Evolutionary conservation across 2,329 filamentous ascomycete species (phyloP).

Genomic region (Decorospora gaudefroyi): DNA sequence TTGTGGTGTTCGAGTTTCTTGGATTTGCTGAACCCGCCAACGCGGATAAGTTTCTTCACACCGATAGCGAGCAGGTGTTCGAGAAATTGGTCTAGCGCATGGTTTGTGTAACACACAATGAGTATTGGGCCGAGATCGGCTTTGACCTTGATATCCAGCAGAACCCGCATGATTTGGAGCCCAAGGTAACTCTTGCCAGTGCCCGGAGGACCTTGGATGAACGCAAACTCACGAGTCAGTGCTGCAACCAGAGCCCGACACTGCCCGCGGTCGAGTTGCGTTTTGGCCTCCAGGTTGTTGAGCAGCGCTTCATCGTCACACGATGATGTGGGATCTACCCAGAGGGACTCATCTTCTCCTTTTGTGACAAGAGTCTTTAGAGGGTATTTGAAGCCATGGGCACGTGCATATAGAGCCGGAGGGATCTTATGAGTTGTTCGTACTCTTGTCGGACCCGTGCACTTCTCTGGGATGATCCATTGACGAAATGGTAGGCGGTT

Average conservation of each 20-base stretch:
- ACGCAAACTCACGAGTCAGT: slow-evolving; percentile 58
- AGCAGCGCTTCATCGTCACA: slow-evolving; percentile 23
- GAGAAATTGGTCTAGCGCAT: slow-evolving; percentile 63
- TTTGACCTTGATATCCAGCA: slow-evolving; percentile 53
- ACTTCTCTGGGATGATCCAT: slow-evolving; percentile 32
- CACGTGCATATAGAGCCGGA: slow-evolving; percentile 33
- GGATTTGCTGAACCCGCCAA: slow-evolving; percentile 64
- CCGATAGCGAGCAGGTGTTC: slow-evolving; percentile 60
- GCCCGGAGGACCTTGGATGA: slow-evolving; percentile 72
- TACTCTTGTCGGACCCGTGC: neutral
- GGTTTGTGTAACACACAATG: slow-evolving; percentile 56
- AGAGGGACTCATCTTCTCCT: slow-evolving; percentile 1
- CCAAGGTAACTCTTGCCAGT: slow-evolving; percentile 70
- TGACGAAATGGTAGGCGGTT: slow-evolving; percentile 33
- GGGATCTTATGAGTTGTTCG: slow-evolving; percentile 23
- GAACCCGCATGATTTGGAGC: slow-evolving; percentile 60
- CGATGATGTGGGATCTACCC: slow-evolving; percentile 16
- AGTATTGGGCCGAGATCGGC: slow-evolving; percentile 54
- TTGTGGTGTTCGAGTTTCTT: slow-evolving; percentile 57
- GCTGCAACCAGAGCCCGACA: slow-evolving; percentile 59
- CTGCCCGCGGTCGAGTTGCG: slow-evolving; percentile 56
- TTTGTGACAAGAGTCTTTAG: slow-evolving; percentile 25
- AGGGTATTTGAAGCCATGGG: slow-evolving; percentile 26
- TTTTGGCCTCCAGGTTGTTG: slow-evolving; percentile 14
- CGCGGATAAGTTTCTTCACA: slow-evolving; percentile 61